These are phyloP conservation scores for Castanea mollissima DNA, from an alignment of 306 rosid species.

Conservation along the genomic window DNA sequence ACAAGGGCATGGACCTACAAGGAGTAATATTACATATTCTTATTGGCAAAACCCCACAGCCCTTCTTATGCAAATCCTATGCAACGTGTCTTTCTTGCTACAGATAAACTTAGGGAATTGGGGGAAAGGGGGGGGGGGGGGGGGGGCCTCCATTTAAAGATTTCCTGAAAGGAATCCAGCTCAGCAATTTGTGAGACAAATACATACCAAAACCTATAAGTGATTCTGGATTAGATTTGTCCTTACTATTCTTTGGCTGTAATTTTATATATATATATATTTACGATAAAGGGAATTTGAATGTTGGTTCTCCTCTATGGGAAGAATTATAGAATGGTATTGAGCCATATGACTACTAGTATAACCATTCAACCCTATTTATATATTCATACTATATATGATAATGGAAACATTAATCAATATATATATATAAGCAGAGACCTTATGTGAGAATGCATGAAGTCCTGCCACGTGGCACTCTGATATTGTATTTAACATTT, in stretches of 20 bases:
- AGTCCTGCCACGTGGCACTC: too few species aligned
- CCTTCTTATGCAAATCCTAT: slow-evolving; percentile 15
- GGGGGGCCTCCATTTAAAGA: slow-evolving; percentile 9
- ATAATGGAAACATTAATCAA: too few species aligned
- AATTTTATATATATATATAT: neutral
- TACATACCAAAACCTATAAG: slow-evolving; percentile 25
- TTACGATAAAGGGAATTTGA: too few species aligned
- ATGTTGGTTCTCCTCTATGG: too few species aligned
- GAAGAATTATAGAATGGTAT: too few species aligned
- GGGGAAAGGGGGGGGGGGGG: too few species aligned
- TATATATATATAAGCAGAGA: too few species aligned
- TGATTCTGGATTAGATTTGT: slow-evolving; percentile 63
- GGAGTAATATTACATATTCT: slow-evolving; percentile 36
- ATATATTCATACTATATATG: too few species aligned
- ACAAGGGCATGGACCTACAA: slow-evolving; percentile 44
- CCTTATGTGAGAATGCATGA: too few species aligned
- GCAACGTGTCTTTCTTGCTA: slow-evolving; percentile 12
- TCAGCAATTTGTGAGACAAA: slow-evolving; percentile 41
- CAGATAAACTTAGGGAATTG: slow-evolving; percentile 29
- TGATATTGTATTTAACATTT: too few species aligned
- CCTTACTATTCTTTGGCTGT: slow-evolving; percentile 51
- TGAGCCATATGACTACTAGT: too few species aligned
- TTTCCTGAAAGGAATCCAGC: slow-evolving; percentile 33
- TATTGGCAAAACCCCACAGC: slow-evolving; percentile 37
- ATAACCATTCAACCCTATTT: too few species aligned